Evolutionary conservation across 139 green algal genomes (phyloP).

Genomic region (Marvania coccoides): DNA sequence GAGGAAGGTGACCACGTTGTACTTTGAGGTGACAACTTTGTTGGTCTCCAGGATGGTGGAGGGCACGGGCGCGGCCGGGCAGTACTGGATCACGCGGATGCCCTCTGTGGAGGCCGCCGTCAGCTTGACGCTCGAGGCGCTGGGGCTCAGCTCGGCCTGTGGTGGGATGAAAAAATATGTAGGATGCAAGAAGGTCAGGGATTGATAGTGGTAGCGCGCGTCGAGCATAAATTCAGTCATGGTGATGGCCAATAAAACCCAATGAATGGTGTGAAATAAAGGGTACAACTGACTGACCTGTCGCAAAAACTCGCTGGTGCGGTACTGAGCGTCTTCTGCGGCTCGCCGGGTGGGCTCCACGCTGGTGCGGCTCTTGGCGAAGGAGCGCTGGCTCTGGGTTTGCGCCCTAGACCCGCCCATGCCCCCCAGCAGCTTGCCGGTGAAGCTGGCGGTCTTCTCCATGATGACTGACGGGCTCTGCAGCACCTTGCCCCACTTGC

Average conservation of each 20-base stretch:
- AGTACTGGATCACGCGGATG: conserved; percentile 15
- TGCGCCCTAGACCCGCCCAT: neutral
- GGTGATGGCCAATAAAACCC: neutral
- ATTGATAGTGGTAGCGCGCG: no score
- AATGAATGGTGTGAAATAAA: no score
- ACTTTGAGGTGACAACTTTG: conserved; percentile 66
- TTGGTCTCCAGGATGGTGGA: conserved; percentile 33
- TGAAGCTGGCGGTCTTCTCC: neutral
- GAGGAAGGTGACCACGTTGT: conserved; percentile 71
- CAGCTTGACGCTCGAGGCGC: no score
- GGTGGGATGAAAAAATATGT: no score
- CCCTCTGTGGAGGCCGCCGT: neutral
- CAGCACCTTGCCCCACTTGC: neutral
- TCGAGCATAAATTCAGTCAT: neutral
- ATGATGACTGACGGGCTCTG: neutral
- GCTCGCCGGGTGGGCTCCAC: conserved; percentile 15
- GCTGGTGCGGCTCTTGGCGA: conserved; percentile 2
- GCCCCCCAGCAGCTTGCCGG: neutral
- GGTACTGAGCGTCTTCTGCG: conserved; percentile 10
- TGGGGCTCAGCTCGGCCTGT: no score
- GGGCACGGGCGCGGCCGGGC: neutral
- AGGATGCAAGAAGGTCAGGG: neutral
- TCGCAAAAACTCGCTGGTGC: neutral
- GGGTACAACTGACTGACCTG: neutral
- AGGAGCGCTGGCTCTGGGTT: neutral